A percentile compares a stretch with the other conserved stretches of the same genome.
Conservation (phyloP, 495 filamentous ascomycete species). For the Aspergillus nanangensis region DNA sequence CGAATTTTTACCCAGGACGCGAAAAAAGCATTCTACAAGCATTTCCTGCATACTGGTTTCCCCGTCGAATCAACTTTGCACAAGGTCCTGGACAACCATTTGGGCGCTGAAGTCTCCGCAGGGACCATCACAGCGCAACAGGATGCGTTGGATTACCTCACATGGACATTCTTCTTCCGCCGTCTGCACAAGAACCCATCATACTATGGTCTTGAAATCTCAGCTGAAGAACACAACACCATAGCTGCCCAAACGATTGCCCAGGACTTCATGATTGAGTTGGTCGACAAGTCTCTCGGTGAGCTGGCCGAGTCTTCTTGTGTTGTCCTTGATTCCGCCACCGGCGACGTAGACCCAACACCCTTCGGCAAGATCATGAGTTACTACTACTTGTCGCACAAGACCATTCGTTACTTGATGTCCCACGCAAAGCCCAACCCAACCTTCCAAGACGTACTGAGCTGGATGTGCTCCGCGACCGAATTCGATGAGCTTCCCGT, state of each 20-base stretch:
- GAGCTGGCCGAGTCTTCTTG: constrained; percentile 82
- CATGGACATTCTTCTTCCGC: constrained; percentile 99
- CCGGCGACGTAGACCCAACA: constrained; percentile 84
- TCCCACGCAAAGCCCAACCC: constrained; percentile 71
- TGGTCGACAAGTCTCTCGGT: constrained; percentile 79
- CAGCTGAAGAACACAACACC: constrained; percentile 87
- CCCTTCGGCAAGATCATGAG: constrained; percentile 96
- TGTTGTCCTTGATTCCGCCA: constrained; percentile 67
- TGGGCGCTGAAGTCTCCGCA: constrained; percentile 91
- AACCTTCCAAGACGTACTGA: constrained; percentile 77
- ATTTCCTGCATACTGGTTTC: constrained; percentile 97
- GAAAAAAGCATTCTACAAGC: constrained; percentile 99
- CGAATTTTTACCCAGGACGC: constrained; percentile 95
- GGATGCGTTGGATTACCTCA: constrained; percentile 95
- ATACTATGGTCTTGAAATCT: constrained; percentile 95
- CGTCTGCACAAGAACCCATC: constrained; percentile 97
- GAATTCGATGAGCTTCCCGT: constrained; percentile 98
- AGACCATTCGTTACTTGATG: constrained; percentile 82
- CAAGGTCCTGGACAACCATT: constrained; percentile 94
- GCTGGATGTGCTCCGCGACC: constrained; percentile 88
- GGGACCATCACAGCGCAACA: constrained; percentile 91
- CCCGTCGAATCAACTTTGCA: constrained; percentile 95
- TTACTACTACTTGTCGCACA: constrained; percentile 98
- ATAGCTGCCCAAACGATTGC: constrained; percentile 78
- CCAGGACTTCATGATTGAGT: constrained; percentile 85